phyloP scores from a whole-genome alignment of 441 rosid species.

The Euphorbia schlechtendalii region DNA sequence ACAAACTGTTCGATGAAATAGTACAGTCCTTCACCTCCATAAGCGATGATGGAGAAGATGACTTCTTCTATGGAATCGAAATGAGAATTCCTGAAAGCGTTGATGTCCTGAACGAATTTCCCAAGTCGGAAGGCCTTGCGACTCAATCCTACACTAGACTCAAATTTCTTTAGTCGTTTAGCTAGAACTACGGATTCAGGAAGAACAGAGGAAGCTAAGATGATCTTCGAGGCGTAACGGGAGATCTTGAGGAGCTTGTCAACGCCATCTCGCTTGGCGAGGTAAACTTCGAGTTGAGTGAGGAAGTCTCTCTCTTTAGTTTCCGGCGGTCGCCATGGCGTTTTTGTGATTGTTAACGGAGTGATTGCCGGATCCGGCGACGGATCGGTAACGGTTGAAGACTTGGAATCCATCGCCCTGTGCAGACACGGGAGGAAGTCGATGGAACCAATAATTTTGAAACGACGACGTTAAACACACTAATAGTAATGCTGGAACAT shows the following conservation, averaged over 20 bases:
- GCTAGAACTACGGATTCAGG: constrained; percentile 38
- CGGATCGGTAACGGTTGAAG: constrained; percentile 15
- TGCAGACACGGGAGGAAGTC: not conserved
- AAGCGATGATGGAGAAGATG: constrained; percentile 46
- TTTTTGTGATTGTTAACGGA: constrained; percentile 10
- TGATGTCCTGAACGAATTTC: constrained; percentile 79
- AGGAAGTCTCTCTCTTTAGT: constrained; percentile 49
- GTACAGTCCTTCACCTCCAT: constrained; percentile 85
- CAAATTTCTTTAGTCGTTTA: constrained; percentile 62
- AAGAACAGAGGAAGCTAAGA: constrained; percentile 51
- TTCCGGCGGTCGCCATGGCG: constrained; percentile 15
- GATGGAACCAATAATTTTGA: no score
- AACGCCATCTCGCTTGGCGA: constrained; percentile 83
- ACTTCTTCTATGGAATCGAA: constrained; percentile 40
- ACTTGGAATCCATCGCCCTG: constrained; percentile 41
- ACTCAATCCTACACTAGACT: constrained; percentile 85
- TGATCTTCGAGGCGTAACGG: constrained; percentile 76
- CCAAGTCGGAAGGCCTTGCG: constrained; percentile 96
- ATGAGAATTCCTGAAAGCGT: constrained; percentile 48
- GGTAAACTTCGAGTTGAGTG: constrained; percentile 67
- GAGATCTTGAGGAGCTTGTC: constrained; percentile 90
- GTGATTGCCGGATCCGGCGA: constrained; percentile 1
- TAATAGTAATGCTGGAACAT: no score
- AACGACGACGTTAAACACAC: no score
- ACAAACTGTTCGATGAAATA: constrained; percentile 80